Evolutionary conservation across 768 basidiomycete species (phyloP), one percentile per base, ranked within the genome.

Genomic region (Mycena galopus): DNA sequence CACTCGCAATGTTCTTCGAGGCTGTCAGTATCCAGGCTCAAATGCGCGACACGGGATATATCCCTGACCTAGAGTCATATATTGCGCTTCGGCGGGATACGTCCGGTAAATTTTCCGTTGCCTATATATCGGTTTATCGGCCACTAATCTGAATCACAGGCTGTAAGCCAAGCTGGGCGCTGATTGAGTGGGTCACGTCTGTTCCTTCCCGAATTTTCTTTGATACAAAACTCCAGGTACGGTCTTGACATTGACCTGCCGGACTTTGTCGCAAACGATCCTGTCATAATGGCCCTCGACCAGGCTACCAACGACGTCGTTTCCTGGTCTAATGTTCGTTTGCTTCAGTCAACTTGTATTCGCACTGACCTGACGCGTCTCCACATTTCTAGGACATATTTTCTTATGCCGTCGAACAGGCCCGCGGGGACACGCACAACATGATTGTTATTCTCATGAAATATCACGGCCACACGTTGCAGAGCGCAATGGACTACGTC

Each of bases 301-400:
- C 89, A 93, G 77, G 86, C 89, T n/a, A 86, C 93, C 23, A 94
- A 94, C 69, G 94, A 94, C 75, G 84, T 94, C 65, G 92, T 94
- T 65, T 90, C 92, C n/a, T 94, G 92, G 93, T 93, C 93, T 23
- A 95, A 95, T 77, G 93, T 93, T 80, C 77, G 89, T 77, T 60
- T 53, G 11, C n/a, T n/a, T n/a, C n/a, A 25, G 10, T n/a, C 27
- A 19, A 11, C 29, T 14, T 16, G 7, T n/a, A n/a, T 25, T 29
- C 11, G 21, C 39, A n/a, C 65, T 62, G n/a, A n/a, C n/a, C 57
- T 73, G 72, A 53, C 67, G 66, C 55, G 39, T 39, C 30, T 35
- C 33, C 39, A 10, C 39, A 4, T n/a, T n/a, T n/a, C n/a, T 67
- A 93, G 92, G 93, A 93, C 73, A 90, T 93, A 39, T 91, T 92